Percentiles rank a stretch among this genome's conserved stretches.
These are phyloP conservation scores for Saccharum spontaneum DNA, from an alignment of 176 grass and related monocot genomes.

Conservation along the genomic window DNA sequence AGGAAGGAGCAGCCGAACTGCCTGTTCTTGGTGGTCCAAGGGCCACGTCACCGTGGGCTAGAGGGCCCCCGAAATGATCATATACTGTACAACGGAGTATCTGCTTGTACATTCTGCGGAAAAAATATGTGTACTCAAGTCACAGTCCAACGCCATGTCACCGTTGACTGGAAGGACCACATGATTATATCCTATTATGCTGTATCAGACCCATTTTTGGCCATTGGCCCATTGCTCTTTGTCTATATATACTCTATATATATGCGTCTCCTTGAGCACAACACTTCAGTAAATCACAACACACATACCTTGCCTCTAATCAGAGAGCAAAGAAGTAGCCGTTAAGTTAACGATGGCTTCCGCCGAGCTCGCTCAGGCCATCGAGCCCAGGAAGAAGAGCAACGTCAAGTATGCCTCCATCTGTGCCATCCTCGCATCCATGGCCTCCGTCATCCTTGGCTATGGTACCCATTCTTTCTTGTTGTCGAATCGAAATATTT, in stretches of 20 bases:
- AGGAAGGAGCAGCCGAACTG: too few species aligned
- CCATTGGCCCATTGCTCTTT: not conserved
- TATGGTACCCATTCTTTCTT: conserved; percentile 41
- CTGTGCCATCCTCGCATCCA: conserved; percentile 60
- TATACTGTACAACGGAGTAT: too few species aligned
- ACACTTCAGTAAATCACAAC: too few species aligned
- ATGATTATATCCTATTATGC: not conserved
- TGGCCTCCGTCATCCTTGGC: conserved; percentile 65
- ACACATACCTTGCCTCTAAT: not conserved
- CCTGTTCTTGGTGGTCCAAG: too few species aligned
- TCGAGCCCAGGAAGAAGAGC: conserved; percentile 38
- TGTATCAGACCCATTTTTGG: not conserved
- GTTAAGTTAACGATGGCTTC: conserved; percentile 24
- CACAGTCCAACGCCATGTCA: too few species aligned
- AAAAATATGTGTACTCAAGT: too few species aligned
- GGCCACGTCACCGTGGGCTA: too few species aligned
- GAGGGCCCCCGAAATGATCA: too few species aligned
- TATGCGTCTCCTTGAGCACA: not conserved
- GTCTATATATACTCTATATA: not conserved
- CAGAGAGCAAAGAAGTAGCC: not conserved
- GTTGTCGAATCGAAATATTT: not conserved
- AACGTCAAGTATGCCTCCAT: conserved; percentile 58
- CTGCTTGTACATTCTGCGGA: too few species aligned
- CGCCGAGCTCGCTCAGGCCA: conserved; percentile 30
- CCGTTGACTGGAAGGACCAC: not conserved